Percentiles rank a stretch among this genome's conserved stretches.
Evolutionary conservation across 192 early-diverging fungal species (phyloP).

Genomic region (Podila horticola): DNA sequence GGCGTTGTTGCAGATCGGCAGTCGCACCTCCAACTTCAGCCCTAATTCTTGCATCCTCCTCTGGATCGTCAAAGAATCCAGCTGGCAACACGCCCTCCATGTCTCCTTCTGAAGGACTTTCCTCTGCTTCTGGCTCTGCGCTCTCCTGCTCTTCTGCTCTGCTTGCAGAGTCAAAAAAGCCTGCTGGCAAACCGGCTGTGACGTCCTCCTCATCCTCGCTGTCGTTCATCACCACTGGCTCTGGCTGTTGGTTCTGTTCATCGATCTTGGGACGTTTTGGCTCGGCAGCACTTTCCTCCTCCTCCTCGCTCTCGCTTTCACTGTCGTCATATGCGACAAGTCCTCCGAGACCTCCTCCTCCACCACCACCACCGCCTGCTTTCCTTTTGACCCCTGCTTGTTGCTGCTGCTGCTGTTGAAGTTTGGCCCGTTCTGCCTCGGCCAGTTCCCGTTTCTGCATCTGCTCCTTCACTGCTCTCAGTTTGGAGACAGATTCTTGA

Average conservation of each 20-base stretch:
- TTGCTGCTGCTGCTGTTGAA: slow-evolving; percentile 14
- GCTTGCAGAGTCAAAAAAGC: slow-evolving; percentile 53
- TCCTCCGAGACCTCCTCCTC: slow-evolving; percentile 19
- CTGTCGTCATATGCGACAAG: slow-evolving; percentile 46
- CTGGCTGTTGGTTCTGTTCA: slow-evolving; percentile 5
- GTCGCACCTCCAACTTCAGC: slow-evolving; percentile 45
- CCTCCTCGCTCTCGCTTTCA: slow-evolving; percentile 40
- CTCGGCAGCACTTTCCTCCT: slow-evolving; percentile 22
- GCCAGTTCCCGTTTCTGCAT: slow-evolving; percentile 40
- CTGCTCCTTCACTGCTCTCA: slow-evolving; percentile 57
- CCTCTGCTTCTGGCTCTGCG: background rate
- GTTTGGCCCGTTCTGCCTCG: slow-evolving; percentile 36
- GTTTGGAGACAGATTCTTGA: slow-evolving; percentile 55
- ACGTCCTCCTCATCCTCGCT: slow-evolving; percentile 48
- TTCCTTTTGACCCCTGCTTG: slow-evolving; percentile 39
- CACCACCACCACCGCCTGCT: slow-evolving; percentile 6
- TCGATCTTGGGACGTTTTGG: slow-evolving; percentile 39
- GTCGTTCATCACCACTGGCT: slow-evolving; percentile 12
- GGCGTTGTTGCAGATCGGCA: slow-evolving; percentile 38
- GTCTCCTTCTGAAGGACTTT: background rate
- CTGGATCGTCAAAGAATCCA: slow-evolving; percentile 66
- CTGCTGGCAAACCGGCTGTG: slow-evolving; percentile 53
- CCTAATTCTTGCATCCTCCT: slow-evolving; percentile 56
- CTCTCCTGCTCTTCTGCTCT: background rate
- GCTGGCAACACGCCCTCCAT: slow-evolving; percentile 54